These are phyloP conservation scores for Blastobotrys apis DNA, from an alignment of 1,139 yeast species.

Conservation along the genomic window DNA sequence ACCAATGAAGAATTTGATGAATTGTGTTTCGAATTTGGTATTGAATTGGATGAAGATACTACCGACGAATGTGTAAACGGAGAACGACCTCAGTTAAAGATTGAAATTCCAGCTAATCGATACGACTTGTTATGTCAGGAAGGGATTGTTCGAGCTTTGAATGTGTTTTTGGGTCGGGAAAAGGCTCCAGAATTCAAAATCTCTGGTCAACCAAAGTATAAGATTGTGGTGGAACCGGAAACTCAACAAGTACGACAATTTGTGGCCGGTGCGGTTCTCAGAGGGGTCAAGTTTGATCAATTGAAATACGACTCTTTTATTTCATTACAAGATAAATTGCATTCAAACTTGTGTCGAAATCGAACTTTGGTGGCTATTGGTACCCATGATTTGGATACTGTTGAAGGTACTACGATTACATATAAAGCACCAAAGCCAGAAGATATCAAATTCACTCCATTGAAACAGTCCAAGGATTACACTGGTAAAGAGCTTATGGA, in stretches of 20 bases:
- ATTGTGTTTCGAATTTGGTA: conserved; percentile 94
- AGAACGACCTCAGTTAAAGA: conserved; percentile 94
- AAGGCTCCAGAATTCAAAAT: conserved; percentile 64
- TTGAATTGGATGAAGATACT: conserved; percentile 94
- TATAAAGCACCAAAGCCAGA: conserved; percentile 81
- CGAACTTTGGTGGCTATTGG: conserved; percentile 98
- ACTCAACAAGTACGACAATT: conserved; percentile 78
- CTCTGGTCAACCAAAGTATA: conserved; percentile 40
- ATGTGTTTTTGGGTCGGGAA: conserved; percentile 74
- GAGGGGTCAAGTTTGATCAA: conserved; percentile 75
- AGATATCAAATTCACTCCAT: conserved; percentile 67
- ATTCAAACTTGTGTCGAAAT: conserved; percentile 91
- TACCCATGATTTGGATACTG: conserved; percentile 87
- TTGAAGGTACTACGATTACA: conserved; percentile 72
- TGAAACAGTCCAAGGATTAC: conserved; percentile 76
- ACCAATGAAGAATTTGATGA: conserved; percentile 94
- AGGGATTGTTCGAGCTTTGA: conserved; percentile 93
- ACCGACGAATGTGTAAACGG: conserved; percentile 36
- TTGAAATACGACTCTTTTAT: conserved; percentile 91
- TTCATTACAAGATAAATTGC: conserved; percentile 92
- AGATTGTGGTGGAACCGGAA: conserved; percentile 66
- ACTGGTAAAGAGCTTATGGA: conserved; percentile 79
- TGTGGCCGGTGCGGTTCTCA: conserved; percentile 89
- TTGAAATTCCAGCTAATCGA: conserved; percentile 96
- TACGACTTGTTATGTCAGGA: conserved; percentile 97